Conservation (phyloP, 2,329 filamentous ascomycete species). For the Colletotrichum abscissum region DNA sequence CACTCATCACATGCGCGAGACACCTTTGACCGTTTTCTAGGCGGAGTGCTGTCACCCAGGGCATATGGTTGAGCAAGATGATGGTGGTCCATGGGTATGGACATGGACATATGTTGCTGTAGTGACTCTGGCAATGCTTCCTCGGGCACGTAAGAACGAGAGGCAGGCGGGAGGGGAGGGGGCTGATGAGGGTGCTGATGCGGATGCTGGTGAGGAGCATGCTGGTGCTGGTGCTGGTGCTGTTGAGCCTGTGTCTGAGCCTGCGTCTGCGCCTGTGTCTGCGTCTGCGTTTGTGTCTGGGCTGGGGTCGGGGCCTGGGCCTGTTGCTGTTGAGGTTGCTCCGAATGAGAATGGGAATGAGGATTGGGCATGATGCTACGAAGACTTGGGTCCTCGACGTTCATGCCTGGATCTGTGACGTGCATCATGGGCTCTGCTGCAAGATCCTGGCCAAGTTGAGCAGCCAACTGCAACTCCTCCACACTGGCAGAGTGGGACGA, state of each 20-base stretch:
- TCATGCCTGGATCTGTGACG: conserved; percentile 57
- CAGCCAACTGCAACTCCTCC: conserved; percentile 68
- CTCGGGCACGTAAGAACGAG: conserved; percentile 51
- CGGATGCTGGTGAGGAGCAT: conserved; percentile 35
- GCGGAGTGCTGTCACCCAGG: conserved; percentile 69
- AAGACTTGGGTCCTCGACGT: conserved; percentile 55
- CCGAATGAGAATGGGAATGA: conserved; percentile 41
- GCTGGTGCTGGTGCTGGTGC: conserved; percentile 35
- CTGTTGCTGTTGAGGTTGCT: conserved; percentile 31
- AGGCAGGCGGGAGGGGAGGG: conserved; percentile 6
- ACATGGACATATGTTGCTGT: conserved; percentile 40
- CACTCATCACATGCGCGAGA: conserved; percentile 92
- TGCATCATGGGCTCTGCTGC: conserved; percentile 60
- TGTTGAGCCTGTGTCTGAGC: conserved; percentile 18
- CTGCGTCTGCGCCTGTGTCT: conserved; percentile 21
- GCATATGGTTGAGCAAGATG: conserved; percentile 51
- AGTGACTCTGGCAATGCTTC: conserved; percentile 49
- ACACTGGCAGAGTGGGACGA: conserved; percentile 56
- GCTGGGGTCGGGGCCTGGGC: conserved; percentile 21
- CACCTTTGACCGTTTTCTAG: conserved; percentile 85
- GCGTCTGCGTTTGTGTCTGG: conserved; percentile 15
- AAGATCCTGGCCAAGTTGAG: conserved; percentile 67
- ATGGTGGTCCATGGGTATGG: conserved; percentile 49
- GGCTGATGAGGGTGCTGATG: conserved; percentile 2
- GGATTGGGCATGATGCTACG: conserved; percentile 58